Evolutionary conservation across 768 basidiomycete species (phyloP), one percentile per base, ranked within the genome.

Genomic region (Mycena maculata): DNA sequence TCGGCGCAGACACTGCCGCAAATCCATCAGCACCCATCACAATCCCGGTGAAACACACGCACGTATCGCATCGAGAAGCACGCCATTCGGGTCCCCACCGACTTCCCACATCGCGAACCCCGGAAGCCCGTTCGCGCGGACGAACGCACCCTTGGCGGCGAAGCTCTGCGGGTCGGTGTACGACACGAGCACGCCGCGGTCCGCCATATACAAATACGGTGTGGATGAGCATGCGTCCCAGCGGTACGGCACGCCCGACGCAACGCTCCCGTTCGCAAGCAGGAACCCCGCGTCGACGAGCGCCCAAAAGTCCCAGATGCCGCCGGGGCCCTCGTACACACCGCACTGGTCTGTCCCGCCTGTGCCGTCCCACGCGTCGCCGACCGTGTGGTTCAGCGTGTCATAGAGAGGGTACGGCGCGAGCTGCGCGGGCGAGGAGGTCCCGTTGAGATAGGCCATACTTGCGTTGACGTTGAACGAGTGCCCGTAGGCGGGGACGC

Each of bases 401-500:
- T 89, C 81, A 70, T 93, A 93, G 0, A 79, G 23, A 3, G 91
- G 86, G 76, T 85, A 90, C 5, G 83, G 66, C 4, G 80, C 80
- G 30, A 92, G 74, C 25, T 31, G 60, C 10, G 73, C 23, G 13
- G 15, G 9, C 41, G 16, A 8, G 41, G 20, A 42, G 41, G 20
- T 5, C 9, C 5, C 18, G 41, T 42, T 42, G 41, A 79, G 72
- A 72, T 87, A 80, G 0, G 92, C 91, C 41, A 78, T 72, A 9
- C 75, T 74, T 27, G 73, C 72, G 11, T 72, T 64, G 59, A 93
- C 92, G 49, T 76, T 73, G 85, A 84, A 96, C 25, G 92, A 87
- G 79, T 96, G 94, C 0, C 94, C 94, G 76, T 94, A 96, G 11
- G 88, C 80, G 1, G 95, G 85, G 1, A 98, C 90, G 55, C 94